Evolutionary conservation across 805 yeast species (phyloP).

Genomic region (Isabelozyma gotoi): DNA sequence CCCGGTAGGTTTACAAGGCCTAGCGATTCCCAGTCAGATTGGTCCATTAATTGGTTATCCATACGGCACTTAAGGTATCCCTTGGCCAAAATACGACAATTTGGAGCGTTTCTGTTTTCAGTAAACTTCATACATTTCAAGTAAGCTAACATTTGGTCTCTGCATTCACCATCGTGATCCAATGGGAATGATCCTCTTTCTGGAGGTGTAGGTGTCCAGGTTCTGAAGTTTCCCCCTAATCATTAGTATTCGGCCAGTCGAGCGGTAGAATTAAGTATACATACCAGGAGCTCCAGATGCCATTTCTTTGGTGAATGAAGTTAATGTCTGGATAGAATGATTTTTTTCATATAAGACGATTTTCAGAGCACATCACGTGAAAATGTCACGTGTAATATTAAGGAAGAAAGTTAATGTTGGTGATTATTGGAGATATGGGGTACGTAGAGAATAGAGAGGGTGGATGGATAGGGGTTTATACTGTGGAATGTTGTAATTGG

Average conservation of each 20-base stretch:
- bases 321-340: neutral
- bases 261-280: constrained; percentile 10
- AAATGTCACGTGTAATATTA: neutral
- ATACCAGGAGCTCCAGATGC: constrained; percentile 40
- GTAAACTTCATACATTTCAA: constrained; percentile 76
- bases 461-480: too few relatives aligned
- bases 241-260: constrained; percentile 5
- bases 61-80: constrained; percentile 82
- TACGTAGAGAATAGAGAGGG: too few relatives aligned
- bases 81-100: constrained; percentile 83
- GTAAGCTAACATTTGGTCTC: constrained; percentile 69
- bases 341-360: neutral
- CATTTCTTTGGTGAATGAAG: constrained; percentile 14
- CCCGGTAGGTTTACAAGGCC: constrained; percentile 44
- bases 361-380: neutral
- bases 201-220: constrained; percentile 85
- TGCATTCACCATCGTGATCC: constrained; percentile 86
- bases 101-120: constrained; percentile 83
- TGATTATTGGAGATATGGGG: too few relatives aligned
- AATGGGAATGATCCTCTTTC: constrained; percentile 95
- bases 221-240: constrained; percentile 25
- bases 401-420: too few relatives aligned
- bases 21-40: constrained; percentile 42
- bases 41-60: constrained; percentile 60
- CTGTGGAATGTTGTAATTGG: too few relatives aligned